Evolutionary conservation across 2,329 filamentous ascomycete species (phyloP).

Genomic region (Colletotrichum karsti): DNA sequence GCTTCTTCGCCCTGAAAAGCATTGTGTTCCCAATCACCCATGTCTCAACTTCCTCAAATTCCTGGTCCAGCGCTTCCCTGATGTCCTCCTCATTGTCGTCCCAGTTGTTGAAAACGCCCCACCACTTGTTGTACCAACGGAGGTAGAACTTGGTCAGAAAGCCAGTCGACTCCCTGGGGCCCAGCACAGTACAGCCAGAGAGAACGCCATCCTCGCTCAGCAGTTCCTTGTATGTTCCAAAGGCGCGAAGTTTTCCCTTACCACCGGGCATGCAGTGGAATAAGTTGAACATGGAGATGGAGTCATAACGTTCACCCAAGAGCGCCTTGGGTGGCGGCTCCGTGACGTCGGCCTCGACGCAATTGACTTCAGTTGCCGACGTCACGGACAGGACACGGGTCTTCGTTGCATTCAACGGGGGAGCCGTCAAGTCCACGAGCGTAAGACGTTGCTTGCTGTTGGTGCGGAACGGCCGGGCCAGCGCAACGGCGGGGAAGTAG

Average conservation of each 20-base stretch:
- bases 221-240: slow-evolving; percentile 40
- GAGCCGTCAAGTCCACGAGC: slow-evolving; percentile 45
- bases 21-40: slow-evolving; percentile 46
- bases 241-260: slow-evolving; percentile 38
- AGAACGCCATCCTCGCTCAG: slow-evolving; percentile 46
- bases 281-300: slow-evolving; percentile 52
- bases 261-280: slow-evolving; percentile 50
- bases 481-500: slow-evolving; percentile 43
- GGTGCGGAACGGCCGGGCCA: slow-evolving; percentile 30
- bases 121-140: slow-evolving; percentile 40
- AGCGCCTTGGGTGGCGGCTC: slow-evolving; percentile 38
- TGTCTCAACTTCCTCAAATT: slow-evolving; percentile 48
- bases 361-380: slow-evolving; percentile 33
- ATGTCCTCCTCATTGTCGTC: slow-evolving; percentile 44
- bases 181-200: slow-evolving; percentile 47
- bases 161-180: slow-evolving; percentile 35
- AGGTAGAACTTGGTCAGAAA: slow-evolving; percentile 34
- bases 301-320: slow-evolving; percentile 43
- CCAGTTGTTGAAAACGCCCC: slow-evolving; percentile 48
- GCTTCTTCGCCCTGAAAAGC: slow-evolving; percentile 45
- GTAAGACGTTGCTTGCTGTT: slow-evolving; percentile 38
- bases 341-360: slow-evolving; percentile 45
- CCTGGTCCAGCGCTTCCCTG: slow-evolving; percentile 40
- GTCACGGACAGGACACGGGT: slow-evolving; percentile 33
- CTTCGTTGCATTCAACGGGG: slow-evolving; percentile 40